Conservation (phyloP, 345 rosid species). For the Sisymbrium irio region DNA sequence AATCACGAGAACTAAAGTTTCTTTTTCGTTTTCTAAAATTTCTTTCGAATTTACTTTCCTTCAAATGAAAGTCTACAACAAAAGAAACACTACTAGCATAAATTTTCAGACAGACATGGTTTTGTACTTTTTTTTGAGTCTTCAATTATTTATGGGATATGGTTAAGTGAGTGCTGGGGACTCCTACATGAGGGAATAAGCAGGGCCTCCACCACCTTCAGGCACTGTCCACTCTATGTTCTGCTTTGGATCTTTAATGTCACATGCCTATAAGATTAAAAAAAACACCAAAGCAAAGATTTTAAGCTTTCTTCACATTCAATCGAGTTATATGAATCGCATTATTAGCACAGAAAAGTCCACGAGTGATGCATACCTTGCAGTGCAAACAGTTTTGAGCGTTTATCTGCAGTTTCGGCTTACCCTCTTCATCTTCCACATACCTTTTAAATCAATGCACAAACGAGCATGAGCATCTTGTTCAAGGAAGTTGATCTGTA, state of each 20-base stretch:
- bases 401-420: conserved; percentile 79
- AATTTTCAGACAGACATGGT: not conserved
- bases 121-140: not conserved
- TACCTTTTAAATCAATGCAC: conserved; percentile 47
- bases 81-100: no score
- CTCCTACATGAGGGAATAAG: conserved; percentile 72
- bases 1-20: not conserved
- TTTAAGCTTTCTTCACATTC: not conserved
- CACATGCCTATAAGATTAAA: conserved; percentile 58
- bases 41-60: not conserved
- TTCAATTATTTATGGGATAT: conserved; percentile 5
- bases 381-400: conserved; percentile 95
- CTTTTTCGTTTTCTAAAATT: no score
- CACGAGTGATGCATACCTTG: conserved; percentile 52
- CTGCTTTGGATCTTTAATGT: conserved; percentile 91
- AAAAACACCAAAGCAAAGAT: not conserved
- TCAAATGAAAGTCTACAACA: not conserved
- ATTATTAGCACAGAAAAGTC: not conserved
- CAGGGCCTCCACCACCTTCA: conserved; percentile 96
- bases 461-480: conserved; percentile 10
- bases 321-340: not conserved
- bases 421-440: conserved; percentile 61
- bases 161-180: not conserved
- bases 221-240: conserved; percentile 95
- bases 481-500: not conserved